Conservation (phyloP, 2,329 filamentous ascomycete genomes). For the Trichoderma afroharzianum region DNA sequence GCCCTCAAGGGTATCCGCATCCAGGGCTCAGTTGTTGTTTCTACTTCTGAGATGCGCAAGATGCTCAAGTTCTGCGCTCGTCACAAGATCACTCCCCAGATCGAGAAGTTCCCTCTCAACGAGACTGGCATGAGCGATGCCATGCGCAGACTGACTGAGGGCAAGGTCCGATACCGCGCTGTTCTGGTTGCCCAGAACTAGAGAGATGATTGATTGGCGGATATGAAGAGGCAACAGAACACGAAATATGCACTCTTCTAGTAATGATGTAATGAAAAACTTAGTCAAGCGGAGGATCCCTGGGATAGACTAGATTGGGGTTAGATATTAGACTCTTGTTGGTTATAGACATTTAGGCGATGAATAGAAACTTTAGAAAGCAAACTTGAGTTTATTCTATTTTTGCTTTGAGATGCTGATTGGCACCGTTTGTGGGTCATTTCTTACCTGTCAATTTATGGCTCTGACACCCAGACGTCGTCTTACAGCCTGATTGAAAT, state of each 20-base stretch:
- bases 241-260: background rate
- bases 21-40: constrained; percentile 42
- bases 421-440: background rate
- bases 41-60: constrained; percentile 53
- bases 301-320: background rate
- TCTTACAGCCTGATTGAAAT: background rate
- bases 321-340: background rate
- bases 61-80: constrained; percentile 57
- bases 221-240: background rate
- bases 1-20: constrained; percentile 1
- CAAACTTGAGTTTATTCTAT: background rate
- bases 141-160: background rate
- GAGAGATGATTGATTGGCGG: background rate
- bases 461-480: background rate
- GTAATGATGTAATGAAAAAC: background rate
- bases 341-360: background rate
- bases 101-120: constrained; percentile 52
- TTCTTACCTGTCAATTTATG: background rate
- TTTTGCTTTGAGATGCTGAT: background rate
- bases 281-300: background rate
- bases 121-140: constrained; percentile 47
- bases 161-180: constrained; percentile 4
- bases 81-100: constrained; percentile 53
- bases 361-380: background rate
- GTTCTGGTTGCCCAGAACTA: constrained; percentile 15